Percentiles rank a stretch among this genome's conserved stretches.
These are phyloP conservation scores for Pseudomassariella vexata DNA, from an alignment of 2,329 filamentous ascomycete genomes.

Conservation along the genomic window DNA sequence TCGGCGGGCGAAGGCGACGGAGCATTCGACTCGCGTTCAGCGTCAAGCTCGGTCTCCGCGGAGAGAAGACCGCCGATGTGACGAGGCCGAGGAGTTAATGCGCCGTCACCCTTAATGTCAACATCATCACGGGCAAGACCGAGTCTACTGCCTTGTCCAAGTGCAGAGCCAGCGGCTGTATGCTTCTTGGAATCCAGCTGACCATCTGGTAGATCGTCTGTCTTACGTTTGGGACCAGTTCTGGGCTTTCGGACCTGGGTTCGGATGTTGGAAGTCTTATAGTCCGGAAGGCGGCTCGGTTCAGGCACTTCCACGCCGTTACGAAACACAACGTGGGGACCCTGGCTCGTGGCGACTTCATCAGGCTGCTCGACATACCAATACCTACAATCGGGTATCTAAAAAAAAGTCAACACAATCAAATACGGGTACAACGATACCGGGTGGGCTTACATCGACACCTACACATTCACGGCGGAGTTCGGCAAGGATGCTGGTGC, in stretches of 20 bases:
- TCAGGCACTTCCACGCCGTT: constrained; percentile 26
- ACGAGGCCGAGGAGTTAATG: constrained; percentile 26
- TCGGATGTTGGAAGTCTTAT: constrained; percentile 24
- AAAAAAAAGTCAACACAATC: constrained; percentile 1
- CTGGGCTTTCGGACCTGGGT: constrained; percentile 26
- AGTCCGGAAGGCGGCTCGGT: constrained; percentile 25
- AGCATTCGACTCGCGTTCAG: constrained; percentile 26
- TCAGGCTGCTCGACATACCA: constrained; percentile 16
- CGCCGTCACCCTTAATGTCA: constrained; percentile 25
- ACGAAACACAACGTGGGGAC: constrained; percentile 17
- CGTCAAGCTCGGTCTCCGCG: constrained; percentile 25
- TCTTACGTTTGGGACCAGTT: constrained; percentile 40
- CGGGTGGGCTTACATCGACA: constrained; percentile 18
- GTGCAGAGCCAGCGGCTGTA: constrained; percentile 26
- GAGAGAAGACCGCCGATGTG: constrained; percentile 34
- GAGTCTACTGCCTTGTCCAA: constrained; percentile 7
- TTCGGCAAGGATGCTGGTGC: constrained; percentile 18
- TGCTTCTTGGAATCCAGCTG: constrained; percentile 44
- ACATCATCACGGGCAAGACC: constrained; percentile 13
- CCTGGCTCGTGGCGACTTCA: constrained; percentile 17
- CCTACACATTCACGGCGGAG: constrained; percentile 18
- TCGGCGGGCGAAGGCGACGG: constrained; percentile 19
- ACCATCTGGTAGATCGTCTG: constrained; percentile 42
- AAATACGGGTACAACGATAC: neutral
- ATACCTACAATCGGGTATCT: constrained; percentile 21